These are phyloP conservation scores for Capsicum chinense DNA, from an alignment of 257 asterid genomes.

Conservation along the genomic window DNA sequence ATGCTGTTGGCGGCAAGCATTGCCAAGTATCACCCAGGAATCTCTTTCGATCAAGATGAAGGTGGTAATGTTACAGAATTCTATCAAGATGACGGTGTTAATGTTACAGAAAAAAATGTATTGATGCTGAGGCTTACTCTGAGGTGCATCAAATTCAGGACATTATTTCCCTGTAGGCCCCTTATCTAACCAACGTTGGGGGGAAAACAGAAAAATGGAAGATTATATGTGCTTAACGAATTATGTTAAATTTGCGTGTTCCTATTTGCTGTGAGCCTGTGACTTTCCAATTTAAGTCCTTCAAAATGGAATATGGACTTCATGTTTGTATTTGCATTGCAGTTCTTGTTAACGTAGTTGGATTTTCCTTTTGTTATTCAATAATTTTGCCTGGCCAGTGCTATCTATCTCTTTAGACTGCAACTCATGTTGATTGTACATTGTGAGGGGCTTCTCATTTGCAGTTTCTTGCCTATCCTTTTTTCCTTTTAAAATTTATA, in stretches of 20 bases:
- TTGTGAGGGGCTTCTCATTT: constrained; percentile 9
- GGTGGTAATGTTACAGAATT: neutral
- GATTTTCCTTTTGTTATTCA: constrained; percentile 13
- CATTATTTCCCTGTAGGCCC: neutral
- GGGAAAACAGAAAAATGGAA: neutral
- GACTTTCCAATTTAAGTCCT: neutral
- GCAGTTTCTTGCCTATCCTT: constrained; percentile 5
- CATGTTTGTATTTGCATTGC: neutral
- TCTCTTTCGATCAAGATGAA: neutral
- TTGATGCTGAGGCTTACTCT: neutral
- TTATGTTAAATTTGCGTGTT: neutral
- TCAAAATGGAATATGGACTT: neutral
- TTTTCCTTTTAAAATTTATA: neutral
- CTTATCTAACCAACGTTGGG: neutral
- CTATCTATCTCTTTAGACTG: neutral
- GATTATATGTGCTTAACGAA: neutral
- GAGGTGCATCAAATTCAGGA: neutral
- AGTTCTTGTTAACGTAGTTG: neutral
- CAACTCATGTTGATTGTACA: neutral
- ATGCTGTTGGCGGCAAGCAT: neutral
- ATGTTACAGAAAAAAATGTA: neutral
- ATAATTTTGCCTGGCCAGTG: neutral
- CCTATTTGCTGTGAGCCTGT: neutral
- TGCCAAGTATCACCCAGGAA: constrained; percentile 8
- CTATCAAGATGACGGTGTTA: no score